Base-by-base conservation (phyloP, 306 rosid species). In the Fragaria nilgerrensis region DNA sequence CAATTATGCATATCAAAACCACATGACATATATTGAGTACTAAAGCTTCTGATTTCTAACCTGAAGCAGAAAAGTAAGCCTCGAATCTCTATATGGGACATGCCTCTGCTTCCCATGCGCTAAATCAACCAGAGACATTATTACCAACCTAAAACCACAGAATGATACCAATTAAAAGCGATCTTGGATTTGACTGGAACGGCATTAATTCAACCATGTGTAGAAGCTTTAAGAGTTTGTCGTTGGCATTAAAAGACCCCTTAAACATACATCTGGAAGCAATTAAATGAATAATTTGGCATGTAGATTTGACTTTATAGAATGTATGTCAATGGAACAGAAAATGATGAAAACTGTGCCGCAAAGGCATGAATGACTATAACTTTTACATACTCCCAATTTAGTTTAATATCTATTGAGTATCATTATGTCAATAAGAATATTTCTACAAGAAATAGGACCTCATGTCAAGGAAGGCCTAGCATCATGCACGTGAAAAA, bases 31-130 rank as follows among this genome's bases (percentile, higher is more conserved):
- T 55, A 74, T 13, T 22, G 44, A 23, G 32, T 68, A 76, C 45
- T 70, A 74, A 58, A 78, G 83, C 73, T 76, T 72, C 61, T 37
- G 55, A 77, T 73, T 67, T 81, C 84, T 74, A 68, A 94, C 98
- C 98, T 94, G 98, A 83, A 94, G 98, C 63, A 94, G 96, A 93
- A 94, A 94, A 56, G 98, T 94, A 56, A 94, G 94, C 85, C 97
- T 87, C 66, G 98, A 94, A 86, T 94, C 98, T 84, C 98, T 82
- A 82, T 94, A 94, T 19, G 98, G 98, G 80, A 94, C 96, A 80
- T 94, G 98, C 74, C 98, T 89, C 39, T 91, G 98, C 80, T 94
- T 94, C 82, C 97, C 98, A 48, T 92, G 96, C 1, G 98, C 93
- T 78, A 90, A 82, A 83, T 94, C 96, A 72, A 94, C 97, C 89